phyloP scores from a whole-genome alignment of 306 rosid species.

The Urtica urens region DNA sequence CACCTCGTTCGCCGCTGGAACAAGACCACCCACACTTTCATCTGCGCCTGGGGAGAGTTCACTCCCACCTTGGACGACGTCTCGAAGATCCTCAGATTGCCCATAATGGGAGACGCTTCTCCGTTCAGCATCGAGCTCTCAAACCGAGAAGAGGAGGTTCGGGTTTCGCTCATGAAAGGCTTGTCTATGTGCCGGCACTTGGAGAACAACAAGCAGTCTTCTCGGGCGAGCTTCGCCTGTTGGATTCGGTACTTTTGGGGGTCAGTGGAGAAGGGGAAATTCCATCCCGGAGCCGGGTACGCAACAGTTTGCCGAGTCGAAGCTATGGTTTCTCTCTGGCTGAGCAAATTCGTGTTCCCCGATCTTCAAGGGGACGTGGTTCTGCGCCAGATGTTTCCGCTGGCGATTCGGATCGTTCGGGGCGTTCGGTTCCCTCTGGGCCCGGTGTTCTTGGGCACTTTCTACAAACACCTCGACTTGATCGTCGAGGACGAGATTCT shows the following conservation, averaged over 20 bases:
- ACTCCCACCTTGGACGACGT: slow-evolving; percentile 4
- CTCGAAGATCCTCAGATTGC: not conserved
- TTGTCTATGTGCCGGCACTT: not conserved
- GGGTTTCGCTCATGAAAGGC: not conserved
- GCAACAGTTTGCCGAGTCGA: not conserved
- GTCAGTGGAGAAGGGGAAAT: not conserved
- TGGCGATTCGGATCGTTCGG: not conserved
- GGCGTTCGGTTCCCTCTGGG: not conserved
- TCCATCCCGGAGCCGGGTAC: not conserved
- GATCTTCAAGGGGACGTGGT: slow-evolving; percentile 2
- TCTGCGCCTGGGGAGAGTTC: slow-evolving; percentile 7
- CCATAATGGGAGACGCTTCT: not conserved
- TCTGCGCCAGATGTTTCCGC: not conserved
- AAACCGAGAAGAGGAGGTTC: not conserved
- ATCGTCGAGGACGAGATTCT: slow-evolving; percentile 1
- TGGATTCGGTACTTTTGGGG: slow-evolving; percentile 7
- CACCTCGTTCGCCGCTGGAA: slow-evolving; percentile 4
- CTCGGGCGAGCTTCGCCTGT: slow-evolving; percentile 3
- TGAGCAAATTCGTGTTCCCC: slow-evolving; percentile 6
- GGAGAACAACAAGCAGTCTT: not conserved
- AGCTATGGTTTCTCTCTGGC: not conserved
- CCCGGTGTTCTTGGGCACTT: not conserved
- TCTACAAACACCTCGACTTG: not conserved
- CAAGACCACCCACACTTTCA: not conserved
- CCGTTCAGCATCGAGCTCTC: slow-evolving; percentile 1